Conservation (phyloP, 2,329 filamentous ascomycete species). For the Aspergillus fischeri region DNA sequence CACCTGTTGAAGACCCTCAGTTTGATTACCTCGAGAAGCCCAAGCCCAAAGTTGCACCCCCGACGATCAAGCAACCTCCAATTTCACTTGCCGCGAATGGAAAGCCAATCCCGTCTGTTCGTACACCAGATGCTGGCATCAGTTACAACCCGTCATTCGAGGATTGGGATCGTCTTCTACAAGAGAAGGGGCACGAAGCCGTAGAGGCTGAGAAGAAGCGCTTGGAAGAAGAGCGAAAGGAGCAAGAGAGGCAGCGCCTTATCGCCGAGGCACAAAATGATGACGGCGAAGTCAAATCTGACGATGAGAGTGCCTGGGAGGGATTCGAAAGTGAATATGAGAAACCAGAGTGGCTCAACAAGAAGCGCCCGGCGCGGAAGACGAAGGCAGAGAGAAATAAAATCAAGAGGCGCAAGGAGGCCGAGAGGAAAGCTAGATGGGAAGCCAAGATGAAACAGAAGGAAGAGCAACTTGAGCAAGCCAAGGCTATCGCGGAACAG, state of each 20-base stretch:
- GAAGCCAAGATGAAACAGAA: slow-evolving; percentile 70
- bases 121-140: slow-evolving; percentile 73
- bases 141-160: slow-evolving; percentile 90
- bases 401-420: slow-evolving; percentile 81
- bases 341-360: slow-evolving; percentile 61
- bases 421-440: slow-evolving; percentile 71
- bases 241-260: slow-evolving; percentile 64
- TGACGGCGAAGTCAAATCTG: slow-evolving; percentile 69
- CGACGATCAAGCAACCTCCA: slow-evolving; percentile 70
- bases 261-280: slow-evolving; percentile 71
- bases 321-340: slow-evolving; percentile 77
- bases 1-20: slow-evolving; percentile 45
- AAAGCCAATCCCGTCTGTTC: slow-evolving; percentile 72
- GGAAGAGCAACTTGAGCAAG: slow-evolving; percentile 65
- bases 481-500: slow-evolving; percentile 63
- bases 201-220: slow-evolving; percentile 75
- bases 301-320: slow-evolving; percentile 90
- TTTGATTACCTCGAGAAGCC: slow-evolving; percentile 65
- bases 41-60: slow-evolving; percentile 65
- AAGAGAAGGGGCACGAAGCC: slow-evolving; percentile 71
- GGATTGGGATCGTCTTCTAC: slow-evolving; percentile 76
- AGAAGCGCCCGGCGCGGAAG: slow-evolving; percentile 79
- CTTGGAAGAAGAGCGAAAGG: slow-evolving; percentile 62
- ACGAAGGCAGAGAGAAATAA: slow-evolving; percentile 83
- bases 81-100: slow-evolving; percentile 79